phyloP scores from a whole-genome alignment of 2,329 filamentous ascomycete species.

The Exophiala dermatitidis region DNA sequence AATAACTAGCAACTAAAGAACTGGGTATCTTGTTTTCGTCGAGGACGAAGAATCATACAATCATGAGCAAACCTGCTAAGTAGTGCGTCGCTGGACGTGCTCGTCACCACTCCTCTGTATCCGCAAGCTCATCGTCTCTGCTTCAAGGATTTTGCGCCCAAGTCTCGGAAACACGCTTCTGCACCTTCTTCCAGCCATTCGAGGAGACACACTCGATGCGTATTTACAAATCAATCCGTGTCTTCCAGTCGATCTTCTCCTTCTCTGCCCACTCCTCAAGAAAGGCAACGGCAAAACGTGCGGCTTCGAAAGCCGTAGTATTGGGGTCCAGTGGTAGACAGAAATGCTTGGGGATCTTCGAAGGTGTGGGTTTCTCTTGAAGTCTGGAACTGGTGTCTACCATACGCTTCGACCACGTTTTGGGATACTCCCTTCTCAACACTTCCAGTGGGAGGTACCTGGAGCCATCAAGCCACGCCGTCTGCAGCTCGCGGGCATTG shows the following conservation, averaged over 20 bases:
- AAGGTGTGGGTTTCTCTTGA: slow-evolving; percentile 26
- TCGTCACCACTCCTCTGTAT: neutral
- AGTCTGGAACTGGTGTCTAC: slow-evolving; percentile 35
- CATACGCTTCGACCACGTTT: slow-evolving; percentile 39
- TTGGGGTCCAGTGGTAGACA: slow-evolving; percentile 38
- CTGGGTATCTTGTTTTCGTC: neutral
- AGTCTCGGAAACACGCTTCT: neutral
- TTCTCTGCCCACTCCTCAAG: slow-evolving; percentile 42
- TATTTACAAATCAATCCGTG: slow-evolving; percentile 35
- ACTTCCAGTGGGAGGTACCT: slow-evolving; percentile 37
- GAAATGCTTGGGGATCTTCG: slow-evolving; percentile 33
- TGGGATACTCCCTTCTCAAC: slow-evolving; percentile 37
- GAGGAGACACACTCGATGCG: neutral
- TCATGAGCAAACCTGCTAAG: neutral
- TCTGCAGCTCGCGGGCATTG: slow-evolving; percentile 37
- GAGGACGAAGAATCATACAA: neutral
- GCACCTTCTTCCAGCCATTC: neutral
- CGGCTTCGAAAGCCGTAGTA: slow-evolving; percentile 40
- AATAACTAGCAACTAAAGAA: neutral
- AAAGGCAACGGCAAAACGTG: slow-evolving; percentile 39
- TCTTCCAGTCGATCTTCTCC: slow-evolving; percentile 41
- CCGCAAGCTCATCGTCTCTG: neutral
- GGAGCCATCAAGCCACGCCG: slow-evolving; percentile 39
- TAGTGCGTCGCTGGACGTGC: too few species aligned
- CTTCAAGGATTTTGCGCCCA: too few species aligned